Base-by-base conservation (phyloP, 2,329 filamentous ascomycete species). In the Scytalidium lignicola region DNA sequence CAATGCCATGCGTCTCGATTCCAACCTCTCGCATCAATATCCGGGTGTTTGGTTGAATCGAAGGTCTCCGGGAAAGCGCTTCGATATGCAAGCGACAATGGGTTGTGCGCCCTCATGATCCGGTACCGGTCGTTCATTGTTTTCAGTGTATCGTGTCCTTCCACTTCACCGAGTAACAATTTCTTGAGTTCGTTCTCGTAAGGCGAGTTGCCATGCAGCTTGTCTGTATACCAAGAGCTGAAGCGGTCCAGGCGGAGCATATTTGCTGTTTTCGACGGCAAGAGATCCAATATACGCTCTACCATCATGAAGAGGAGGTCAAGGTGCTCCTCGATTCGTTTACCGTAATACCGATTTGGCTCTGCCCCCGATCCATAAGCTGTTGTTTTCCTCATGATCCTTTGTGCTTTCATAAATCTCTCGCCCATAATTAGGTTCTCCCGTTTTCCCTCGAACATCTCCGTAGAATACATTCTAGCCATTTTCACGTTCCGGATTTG, bases 191-290 rank as follows among this genome's bases (percentile, higher is more conserved):
- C 45, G 44, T 52, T 49, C 45, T 51, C 50, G 47, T 49, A 55
- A 49, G 52, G 50, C 42, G 52, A 55, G 45, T 55, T 53, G 45
- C 52, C 41, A 51, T 52, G 48, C 44, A 55, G 50, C 50, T 51
- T 52, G 47, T 52, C 52, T 50, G 50, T 55, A 47, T 55, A 55
- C 52, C 50, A 55, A 46, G 48, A 52, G 50, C 47, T 53, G 43
- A 50, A 52, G 47, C 51, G 48, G 39, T 55, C 51, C 19, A 53
- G 41, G 43, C 51, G 50, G 46, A 55, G 53, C 51, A 51, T 53
- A 47, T 53, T 51, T 53, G 50, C 53, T 48, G 46, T 53, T 53
- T 49, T 47, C 28, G 51, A 51, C 40, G 48, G 51, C 22, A 53
- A 49, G 46, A 53, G 26, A 51, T 55, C 51, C 45, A 51, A 47